Percentiles rank a stretch among this genome's conserved stretches.
Evolutionary conservation across 345 rosid genomes (phyloP).

Genomic region (Salix brachista): DNA sequence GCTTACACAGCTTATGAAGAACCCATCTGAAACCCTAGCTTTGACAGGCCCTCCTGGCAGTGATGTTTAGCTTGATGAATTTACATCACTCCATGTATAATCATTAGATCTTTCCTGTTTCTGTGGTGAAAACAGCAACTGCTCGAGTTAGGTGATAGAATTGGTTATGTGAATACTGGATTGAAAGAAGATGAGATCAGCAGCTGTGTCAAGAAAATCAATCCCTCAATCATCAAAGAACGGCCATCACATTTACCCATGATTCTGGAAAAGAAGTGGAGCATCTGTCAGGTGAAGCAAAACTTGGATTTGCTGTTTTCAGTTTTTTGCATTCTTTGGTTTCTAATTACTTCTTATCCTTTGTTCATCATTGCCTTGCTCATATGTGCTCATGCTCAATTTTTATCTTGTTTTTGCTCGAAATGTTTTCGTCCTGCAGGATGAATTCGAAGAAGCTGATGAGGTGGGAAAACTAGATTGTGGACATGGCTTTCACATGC

Average conservation of each 20-base stretch:
- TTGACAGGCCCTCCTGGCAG: background rate
- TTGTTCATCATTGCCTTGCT: background rate
- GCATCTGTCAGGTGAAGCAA: slow-evolving; percentile 67
- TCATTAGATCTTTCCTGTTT: background rate
- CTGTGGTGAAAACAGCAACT: slow-evolving; percentile 48
- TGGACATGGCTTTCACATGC: slow-evolving; percentile 72
- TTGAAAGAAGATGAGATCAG: slow-evolving; percentile 72
- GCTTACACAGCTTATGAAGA: background rate
- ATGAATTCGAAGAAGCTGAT: slow-evolving; percentile 64
- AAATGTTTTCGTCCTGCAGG: slow-evolving; percentile 36
- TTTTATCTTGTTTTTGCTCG: background rate
- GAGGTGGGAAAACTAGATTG: slow-evolving; percentile 70
- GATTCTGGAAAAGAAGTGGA: slow-evolving; percentile 63
- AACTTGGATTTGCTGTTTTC: background rate
- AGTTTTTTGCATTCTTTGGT: background rate
- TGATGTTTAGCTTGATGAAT: background rate
- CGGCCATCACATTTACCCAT: slow-evolving; percentile 26
- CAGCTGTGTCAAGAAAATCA: slow-evolving; percentile 57
- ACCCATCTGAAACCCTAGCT: background rate
- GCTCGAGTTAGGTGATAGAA: slow-evolving; percentile 83
- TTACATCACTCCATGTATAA: background rate
- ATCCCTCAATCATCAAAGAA: slow-evolving; percentile 34
- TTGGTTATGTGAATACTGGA: slow-evolving; percentile 80
- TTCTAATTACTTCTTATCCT: background rate
- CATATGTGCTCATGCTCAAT: no score